Base-by-base conservation (phyloP, 2,329 filamentous ascomycete species). In the Alternaria dauci region DNA sequence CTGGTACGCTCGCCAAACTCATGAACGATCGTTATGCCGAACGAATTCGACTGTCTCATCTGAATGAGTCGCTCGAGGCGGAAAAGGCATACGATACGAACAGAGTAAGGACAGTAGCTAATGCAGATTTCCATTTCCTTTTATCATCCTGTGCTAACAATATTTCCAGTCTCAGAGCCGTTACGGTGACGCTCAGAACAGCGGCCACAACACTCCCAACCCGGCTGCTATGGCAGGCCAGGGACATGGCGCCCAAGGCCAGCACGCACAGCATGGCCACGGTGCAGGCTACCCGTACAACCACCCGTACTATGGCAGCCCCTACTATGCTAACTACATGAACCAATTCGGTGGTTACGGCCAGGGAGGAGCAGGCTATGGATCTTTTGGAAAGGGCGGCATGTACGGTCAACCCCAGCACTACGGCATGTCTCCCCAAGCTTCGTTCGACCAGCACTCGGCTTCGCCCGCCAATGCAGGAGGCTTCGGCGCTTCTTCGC, bases 131-230 rank as follows among this genome's bases (percentile, higher is more conserved):
- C n/a, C 41, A 50, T 11, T 9, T 14, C 6, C 26, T 23, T 50
- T n/a, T 48, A 28, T 8, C 20, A 26, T 34, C 18, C 46, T 47
- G 38, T 53, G 23, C 71, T 74, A 58, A 74, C 66, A 54, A 55
- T 11, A 7, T 36, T 43, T 58, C 52, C 67, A 79, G 72, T 59
- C 68, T 39, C 92, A 94, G 77, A 91, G 88, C 76, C 90, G 89
- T 69, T 90, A 89, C 72, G 86, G 88, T 64, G 93, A 96, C 56
- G 86, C 87, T 63, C 91, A 93, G 73, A 93, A 90, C 82, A 97
- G 93, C 76, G 94, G 93, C 44, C 91, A 95, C 78, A 94, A 91
- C 72, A 97, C 94, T 2, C 94, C 94, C 36, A 95, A 96, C 81
- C 93, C 94, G 28, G 85, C 89, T 28, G 85, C 89, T 41, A 78